phyloP scores from a whole-genome alignment of 805 yeast genomes.

The Sugiyamaella americana region DNA sequence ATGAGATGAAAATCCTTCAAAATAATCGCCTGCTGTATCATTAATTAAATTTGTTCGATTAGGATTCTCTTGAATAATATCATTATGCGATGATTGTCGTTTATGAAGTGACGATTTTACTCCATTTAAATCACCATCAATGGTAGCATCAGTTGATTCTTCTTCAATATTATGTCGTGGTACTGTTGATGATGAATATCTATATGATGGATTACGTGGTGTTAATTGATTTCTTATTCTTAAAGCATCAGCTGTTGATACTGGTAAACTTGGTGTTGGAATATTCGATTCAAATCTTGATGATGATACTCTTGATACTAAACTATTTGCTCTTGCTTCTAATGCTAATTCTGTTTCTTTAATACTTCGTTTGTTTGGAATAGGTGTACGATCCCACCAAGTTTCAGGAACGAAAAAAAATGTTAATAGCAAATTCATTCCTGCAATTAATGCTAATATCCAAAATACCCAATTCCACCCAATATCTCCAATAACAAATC shows the following conservation, averaged over 20 bases:
- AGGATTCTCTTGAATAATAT: not conserved
- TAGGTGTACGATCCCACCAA: conserved; percentile 54
- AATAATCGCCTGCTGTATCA: conserved; percentile 2
- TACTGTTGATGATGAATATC: not conserved
- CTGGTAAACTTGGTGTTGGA: not conserved
- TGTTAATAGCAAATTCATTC: conserved; percentile 39
- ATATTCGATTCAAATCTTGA: not conserved
- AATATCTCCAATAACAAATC: conserved; percentile 43
- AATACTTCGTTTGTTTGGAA: conserved; percentile 41
- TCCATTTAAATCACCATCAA: too few relatives aligned
- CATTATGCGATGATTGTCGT: not conserved
- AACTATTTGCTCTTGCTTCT: conserved; percentile 30
- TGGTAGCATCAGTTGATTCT: not conserved
- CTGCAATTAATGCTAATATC: conserved; percentile 50
- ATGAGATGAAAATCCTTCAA: conserved; percentile 4
- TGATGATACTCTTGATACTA: conserved; percentile 10
- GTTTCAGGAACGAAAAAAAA: conserved; percentile 59
- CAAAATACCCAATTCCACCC: conserved; percentile 59
- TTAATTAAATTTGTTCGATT: not conserved
- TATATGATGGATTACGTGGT: not conserved
- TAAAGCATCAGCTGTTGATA: not conserved
- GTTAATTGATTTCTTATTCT: not conserved
- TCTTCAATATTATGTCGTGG: not conserved
- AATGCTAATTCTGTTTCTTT: conserved; percentile 45
- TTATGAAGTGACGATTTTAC: not conserved